phyloP scores from a whole-genome alignment of 2,329 filamentous ascomycete species.

The Xylariales sp. region DNA sequence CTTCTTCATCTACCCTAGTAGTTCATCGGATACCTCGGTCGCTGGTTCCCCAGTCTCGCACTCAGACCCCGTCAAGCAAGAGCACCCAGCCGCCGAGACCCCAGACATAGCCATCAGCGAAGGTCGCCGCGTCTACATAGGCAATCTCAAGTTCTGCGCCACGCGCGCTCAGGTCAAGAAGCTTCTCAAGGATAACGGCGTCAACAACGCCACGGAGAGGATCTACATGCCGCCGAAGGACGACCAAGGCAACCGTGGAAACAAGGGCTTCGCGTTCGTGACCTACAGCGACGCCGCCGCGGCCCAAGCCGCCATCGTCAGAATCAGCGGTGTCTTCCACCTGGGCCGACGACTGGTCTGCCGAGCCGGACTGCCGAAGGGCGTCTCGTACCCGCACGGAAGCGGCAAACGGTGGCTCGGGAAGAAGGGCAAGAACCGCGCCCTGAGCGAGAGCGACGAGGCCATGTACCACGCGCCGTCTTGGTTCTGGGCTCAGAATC shows the following conservation, averaged over 20 bases:
- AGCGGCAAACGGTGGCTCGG: not conserved
- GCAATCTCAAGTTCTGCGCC: conserved; percentile 7
- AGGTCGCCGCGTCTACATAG: conserved; percentile 10
- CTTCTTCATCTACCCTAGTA: no score
- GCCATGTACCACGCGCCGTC: not conserved
- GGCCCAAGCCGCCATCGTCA: not conserved
- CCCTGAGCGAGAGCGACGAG: not conserved
- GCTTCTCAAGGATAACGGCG: not conserved
- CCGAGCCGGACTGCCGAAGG: conserved; percentile 9
- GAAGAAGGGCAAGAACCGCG: not conserved
- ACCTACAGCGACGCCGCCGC: conserved; percentile 1
- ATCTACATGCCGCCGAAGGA: conserved; percentile 7
- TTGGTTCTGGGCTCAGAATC: no score
- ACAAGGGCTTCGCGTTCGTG: conserved; percentile 10
- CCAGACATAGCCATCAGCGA: no score
- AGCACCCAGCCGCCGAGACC: no score
- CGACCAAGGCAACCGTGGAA: not conserved
- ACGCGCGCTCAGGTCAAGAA: not conserved
- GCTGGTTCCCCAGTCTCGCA: no score
- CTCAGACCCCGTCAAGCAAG: no score
- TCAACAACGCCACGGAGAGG: conserved; percentile 4
- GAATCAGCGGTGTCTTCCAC: not conserved
- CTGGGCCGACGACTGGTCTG: conserved; percentile 6
- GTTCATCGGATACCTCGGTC: no score
- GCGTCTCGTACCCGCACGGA: conserved; percentile 1